Conservation (phyloP, 164 flowering plant genomes). For the Annona cherimola region DNA sequence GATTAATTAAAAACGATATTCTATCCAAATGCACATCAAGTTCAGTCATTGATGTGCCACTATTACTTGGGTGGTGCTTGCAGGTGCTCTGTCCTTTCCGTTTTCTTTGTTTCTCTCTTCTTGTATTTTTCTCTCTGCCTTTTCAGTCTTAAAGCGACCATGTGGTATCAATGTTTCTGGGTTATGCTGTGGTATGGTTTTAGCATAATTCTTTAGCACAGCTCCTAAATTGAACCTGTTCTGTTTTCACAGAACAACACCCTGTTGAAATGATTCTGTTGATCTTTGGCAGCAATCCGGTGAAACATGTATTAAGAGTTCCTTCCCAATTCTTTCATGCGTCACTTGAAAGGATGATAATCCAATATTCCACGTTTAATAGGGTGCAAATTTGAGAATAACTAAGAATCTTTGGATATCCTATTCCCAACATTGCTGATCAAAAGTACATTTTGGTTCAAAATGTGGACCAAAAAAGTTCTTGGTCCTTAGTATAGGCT, state of each 20-base stretch:
- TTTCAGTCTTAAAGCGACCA: background rate
- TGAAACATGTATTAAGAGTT: no score
- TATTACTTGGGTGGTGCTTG: constrained; percentile 80
- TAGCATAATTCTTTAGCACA: background rate
- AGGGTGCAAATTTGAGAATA: background rate
- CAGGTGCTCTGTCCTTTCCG: constrained; percentile 38
- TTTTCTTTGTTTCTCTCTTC: background rate
- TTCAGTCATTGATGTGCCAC: constrained; percentile 43
- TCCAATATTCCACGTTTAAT: background rate
- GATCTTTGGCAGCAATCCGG: no score
- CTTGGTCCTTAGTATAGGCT: background rate
- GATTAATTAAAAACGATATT: constrained; percentile 58
- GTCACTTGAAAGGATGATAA: background rate
- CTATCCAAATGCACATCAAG: constrained; percentile 33
- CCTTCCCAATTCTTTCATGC: background rate
- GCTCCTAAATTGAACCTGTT: no score
- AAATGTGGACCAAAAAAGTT: background rate
- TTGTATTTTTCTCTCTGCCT: background rate
- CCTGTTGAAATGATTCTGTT: no score
- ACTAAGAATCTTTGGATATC: background rate
- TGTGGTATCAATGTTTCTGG: background rate
- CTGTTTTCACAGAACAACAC: no score
- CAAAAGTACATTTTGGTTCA: background rate
- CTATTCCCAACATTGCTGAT: background rate
- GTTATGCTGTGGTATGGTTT: background rate